phyloP scores from a whole-genome alignment of 805 yeast genomes.

The Kurtzmaniella cleridarum region DNA sequence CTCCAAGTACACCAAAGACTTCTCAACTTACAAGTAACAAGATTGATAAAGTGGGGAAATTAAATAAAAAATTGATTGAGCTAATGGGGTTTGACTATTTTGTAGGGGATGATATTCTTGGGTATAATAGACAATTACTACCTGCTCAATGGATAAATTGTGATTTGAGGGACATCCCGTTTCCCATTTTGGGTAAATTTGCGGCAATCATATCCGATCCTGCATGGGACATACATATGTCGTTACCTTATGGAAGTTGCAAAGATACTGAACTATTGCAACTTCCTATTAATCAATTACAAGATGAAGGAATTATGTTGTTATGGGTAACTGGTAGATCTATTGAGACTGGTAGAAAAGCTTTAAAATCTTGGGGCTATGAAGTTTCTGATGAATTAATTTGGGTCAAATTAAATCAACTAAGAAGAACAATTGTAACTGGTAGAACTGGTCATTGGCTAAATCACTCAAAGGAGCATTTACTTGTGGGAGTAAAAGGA shows the following conservation, averaged over 20 bases:
- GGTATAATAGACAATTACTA: constrained; percentile 23
- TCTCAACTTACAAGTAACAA: constrained; percentile 11
- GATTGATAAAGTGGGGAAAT: constrained; percentile 5
- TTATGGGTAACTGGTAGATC: constrained; percentile 97
- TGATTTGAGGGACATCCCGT: constrained; percentile 72
- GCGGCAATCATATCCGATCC: constrained; percentile 87
- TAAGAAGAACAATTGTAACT: constrained; percentile 84
- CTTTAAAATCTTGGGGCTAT: constrained; percentile 81
- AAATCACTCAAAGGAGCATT: constrained; percentile 90
- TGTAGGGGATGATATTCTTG: constrained; percentile 42
- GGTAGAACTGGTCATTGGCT: constrained; percentile 98
- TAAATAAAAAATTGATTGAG: constrained; percentile 11
- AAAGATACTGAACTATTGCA: constrained; percentile 69
- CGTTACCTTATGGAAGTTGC: constrained; percentile 69
- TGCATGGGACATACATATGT: constrained; percentile 96
- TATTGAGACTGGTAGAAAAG: constrained; percentile 78
- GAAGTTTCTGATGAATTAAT: constrained; percentile 69
- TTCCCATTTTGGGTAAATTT: constrained; percentile 68
- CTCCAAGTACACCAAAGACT: constrained; percentile 13
- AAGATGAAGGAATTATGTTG: constrained; percentile 76
- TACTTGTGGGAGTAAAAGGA: constrained; percentile 82
- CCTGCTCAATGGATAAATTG: constrained; percentile 87
- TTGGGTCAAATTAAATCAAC: constrained; percentile 89
- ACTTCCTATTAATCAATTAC: constrained; percentile 62
- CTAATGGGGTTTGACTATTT: constrained; percentile 33